Evolutionary conservation across 495 filamentous ascomycete species (phyloP).

Genomic region (Penicillium tannophilum): DNA sequence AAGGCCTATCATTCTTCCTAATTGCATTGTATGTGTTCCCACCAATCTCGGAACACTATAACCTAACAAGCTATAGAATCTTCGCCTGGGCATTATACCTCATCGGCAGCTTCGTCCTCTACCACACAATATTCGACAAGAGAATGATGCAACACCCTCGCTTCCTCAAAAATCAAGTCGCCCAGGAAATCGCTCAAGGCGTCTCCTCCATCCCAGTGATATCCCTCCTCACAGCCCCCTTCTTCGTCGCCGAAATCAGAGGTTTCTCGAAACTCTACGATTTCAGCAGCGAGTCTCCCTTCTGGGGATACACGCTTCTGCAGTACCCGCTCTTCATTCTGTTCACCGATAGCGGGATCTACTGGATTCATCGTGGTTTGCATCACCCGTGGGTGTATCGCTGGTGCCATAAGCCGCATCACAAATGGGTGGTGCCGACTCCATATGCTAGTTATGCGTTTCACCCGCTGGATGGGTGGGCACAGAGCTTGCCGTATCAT

Average conservation of each 20-base stretch:
- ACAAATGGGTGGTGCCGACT: slow-evolving; percentile 98
- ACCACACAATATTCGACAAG: slow-evolving; percentile 89
- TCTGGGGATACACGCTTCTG: slow-evolving; percentile 68
- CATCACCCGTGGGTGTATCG: slow-evolving; percentile 84
- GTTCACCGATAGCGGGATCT: slow-evolving; percentile 91
- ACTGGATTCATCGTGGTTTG: slow-evolving; percentile 87
- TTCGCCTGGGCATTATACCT: slow-evolving; percentile 72
- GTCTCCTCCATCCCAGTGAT: slow-evolving; percentile 72
- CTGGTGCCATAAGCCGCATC: slow-evolving; percentile 89
- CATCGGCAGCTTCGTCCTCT: slow-evolving; percentile 70
- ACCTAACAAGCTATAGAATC: slow-evolving; percentile 49
- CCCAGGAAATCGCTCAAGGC: slow-evolving; percentile 78
- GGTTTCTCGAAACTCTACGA: slow-evolving; percentile 89
- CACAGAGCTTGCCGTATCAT: slow-evolving; percentile 92
- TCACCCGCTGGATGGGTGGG: slow-evolving; percentile 89
- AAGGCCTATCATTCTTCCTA: slow-evolving; percentile 63
- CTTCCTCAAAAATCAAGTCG: slow-evolving; percentile 87
- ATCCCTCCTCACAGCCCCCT: slow-evolving; percentile 73
- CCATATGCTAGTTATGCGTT: slow-evolving; percentile 91
- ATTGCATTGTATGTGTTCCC: slow-evolving; percentile 64
- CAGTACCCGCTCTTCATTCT: slow-evolving; percentile 88
- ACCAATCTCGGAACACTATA: not conserved
- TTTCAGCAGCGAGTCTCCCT: slow-evolving; percentile 64
- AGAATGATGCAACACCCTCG: slow-evolving; percentile 80
- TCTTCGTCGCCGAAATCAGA: slow-evolving; percentile 79